A percentile compares a stretch with the other conserved stretches of the same genome.
These are phyloP conservation scores for Kuraishia capsulata DNA, from an alignment of 805 yeast genomes.

Conservation along the genomic window DNA sequence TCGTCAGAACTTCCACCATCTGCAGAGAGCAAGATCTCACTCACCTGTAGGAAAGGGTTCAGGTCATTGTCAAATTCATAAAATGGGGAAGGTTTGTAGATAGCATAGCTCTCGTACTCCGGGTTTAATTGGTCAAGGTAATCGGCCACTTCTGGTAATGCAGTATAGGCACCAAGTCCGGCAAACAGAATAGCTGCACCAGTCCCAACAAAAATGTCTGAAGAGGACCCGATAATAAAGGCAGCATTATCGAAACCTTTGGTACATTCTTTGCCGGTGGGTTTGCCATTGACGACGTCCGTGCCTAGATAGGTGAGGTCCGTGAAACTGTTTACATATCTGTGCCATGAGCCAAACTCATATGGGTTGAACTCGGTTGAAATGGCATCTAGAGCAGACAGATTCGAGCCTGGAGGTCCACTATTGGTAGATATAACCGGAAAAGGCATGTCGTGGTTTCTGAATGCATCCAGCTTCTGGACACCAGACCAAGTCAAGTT, in stretches of 20 bases:
- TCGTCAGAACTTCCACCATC: constrained; percentile 32
- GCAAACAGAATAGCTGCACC: constrained; percentile 23
- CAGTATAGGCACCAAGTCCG: not conserved
- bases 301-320: constrained; percentile 64
- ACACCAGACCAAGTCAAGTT: constrained; percentile 29
- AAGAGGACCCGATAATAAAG: constrained; percentile 68
- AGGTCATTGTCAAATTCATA: constrained; percentile 25
- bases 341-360: constrained; percentile 83
- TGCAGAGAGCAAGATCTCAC: constrained; percentile 11
- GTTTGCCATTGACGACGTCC: constrained; percentile 44
- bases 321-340: constrained; percentile 51
- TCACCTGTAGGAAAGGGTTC: constrained; percentile 14
- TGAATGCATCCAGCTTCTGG: not conserved
- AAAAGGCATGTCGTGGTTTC: constrained; percentile 45
- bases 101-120: constrained; percentile 46
- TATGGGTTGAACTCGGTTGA: constrained; percentile 51
- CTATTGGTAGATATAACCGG: constrained; percentile 58
- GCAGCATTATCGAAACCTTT: constrained; percentile 72
- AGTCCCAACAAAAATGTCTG: constrained; percentile 65
- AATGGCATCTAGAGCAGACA: constrained; percentile 50
- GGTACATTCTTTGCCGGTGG: constrained; percentile 38
- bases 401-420: constrained; percentile 40
- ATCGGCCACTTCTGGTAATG: not conserved
- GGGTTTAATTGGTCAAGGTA: constrained; percentile 4
- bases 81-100: constrained; percentile 56